Evolutionary conservation across 805 yeast genomes (phyloP).

Genomic region (Myxozyma monticola): DNA sequence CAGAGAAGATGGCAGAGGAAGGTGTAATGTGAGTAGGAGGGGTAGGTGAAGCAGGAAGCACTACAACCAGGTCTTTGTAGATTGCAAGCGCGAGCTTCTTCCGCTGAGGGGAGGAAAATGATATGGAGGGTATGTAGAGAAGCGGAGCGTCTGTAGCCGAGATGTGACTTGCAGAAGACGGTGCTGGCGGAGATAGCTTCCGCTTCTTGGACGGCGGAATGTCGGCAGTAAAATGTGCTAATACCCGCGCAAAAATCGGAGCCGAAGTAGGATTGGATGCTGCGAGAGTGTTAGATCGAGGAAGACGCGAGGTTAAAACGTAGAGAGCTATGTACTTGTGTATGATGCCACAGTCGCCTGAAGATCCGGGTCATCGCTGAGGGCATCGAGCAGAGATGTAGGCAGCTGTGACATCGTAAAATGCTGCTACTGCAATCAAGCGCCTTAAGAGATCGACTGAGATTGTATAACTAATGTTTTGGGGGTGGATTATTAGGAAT

Average conservation of each 20-base stretch:
- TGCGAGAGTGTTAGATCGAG: neutral
- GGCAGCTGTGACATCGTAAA: too few species aligned
- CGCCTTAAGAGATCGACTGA: too few species aligned
- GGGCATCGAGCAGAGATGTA: neutral
- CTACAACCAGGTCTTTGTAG: slow-evolving; percentile 10
- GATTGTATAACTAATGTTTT: too few species aligned
- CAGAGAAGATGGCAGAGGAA: neutral
- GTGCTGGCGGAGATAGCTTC: slow-evolving; percentile 1
- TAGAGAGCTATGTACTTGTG: neutral
- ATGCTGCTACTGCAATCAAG: too few species aligned
- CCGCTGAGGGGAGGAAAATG: slow-evolving; percentile 31
- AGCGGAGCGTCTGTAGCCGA: slow-evolving; percentile 6
- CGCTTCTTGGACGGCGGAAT: slow-evolving; percentile 6
- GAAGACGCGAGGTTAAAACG: neutral
- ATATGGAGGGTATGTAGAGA: slow-evolving; percentile 20
- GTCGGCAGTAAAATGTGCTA: neutral
- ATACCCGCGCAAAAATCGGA: neutral
- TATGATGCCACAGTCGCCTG: neutral
- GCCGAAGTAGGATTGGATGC: slow-evolving; percentile 2
- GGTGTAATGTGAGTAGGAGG: neutral
- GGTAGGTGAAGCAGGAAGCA: slow-evolving; percentile 12
- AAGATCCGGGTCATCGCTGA: neutral
- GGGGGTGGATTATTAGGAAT: too few species aligned
- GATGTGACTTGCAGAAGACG: neutral
- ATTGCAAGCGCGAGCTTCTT: slow-evolving; percentile 28